Evolutionary conservation across 2,329 filamentous ascomycete species (phyloP).

Genomic region (Thelonectria discophora): DNA sequence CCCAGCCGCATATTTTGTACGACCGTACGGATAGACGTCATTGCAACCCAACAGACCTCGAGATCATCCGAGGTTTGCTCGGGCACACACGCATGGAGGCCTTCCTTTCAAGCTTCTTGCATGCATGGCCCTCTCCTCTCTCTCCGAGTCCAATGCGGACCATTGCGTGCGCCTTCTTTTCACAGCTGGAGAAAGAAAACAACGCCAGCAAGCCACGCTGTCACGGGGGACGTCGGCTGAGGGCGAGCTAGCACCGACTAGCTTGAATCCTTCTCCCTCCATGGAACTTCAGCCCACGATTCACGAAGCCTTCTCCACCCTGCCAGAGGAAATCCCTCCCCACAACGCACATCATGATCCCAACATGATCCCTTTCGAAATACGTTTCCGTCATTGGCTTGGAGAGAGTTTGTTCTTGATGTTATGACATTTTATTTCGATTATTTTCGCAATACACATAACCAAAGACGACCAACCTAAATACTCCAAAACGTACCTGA

Average conservation of each 20-base stretch:
- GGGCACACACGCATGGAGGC: conserved; percentile 38
- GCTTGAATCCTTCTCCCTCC: conserved; percentile 14
- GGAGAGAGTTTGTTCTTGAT: conserved; percentile 32
- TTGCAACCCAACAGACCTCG: neutral
- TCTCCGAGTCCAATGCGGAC: conserved; percentile 26
- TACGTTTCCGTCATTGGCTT: neutral
- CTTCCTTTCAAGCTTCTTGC: conserved; percentile 26
- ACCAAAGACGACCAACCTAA: conserved; percentile 32
- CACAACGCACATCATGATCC: conserved; percentile 5
- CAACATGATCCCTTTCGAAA: conserved; percentile 1
- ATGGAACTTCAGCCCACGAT: conserved; percentile 6
- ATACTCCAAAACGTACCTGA: conserved; percentile 40
- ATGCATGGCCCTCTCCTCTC: conserved; percentile 23
- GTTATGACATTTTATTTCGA: conserved; percentile 39
- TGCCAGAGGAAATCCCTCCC: neutral
- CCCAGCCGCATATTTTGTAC: neutral
- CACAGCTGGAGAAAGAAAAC: conserved; percentile 29
- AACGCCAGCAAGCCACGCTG: conserved; percentile 9
- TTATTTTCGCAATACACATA: conserved; percentile 31
- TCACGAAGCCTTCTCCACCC: conserved; percentile 5
- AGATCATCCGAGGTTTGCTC: conserved; percentile 13
- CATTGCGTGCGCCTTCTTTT: conserved; percentile 25
- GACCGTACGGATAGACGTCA: neutral
- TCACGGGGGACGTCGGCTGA: conserved; percentile 14
- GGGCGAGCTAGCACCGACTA: conserved; percentile 12